phyloP scores from a whole-genome alignment of 2,329 filamentous ascomycete species.

The Aspergillus fumigatiaffinis region DNA sequence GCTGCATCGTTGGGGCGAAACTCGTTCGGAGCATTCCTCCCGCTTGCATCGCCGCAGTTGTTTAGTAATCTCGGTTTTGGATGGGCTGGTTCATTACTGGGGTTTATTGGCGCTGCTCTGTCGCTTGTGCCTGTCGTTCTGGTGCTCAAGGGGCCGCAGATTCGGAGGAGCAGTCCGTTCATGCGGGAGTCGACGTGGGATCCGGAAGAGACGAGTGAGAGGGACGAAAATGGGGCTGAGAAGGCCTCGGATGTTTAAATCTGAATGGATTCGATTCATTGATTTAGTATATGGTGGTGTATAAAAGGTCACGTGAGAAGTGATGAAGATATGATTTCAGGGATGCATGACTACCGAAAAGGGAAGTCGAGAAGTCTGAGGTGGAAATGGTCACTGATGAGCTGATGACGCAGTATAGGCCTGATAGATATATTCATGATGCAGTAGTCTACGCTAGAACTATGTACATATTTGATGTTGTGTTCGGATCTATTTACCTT shows the following conservation, averaged over 20 bases:
- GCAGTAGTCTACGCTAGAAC: not conserved
- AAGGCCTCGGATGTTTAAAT: not conserved
- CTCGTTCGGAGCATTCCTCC: conserved; percentile 44
- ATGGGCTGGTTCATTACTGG: conserved; percentile 43
- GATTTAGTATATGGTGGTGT: not conserved
- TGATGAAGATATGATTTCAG: not conserved
- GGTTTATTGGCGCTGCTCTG: conserved; percentile 39
- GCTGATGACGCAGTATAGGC: not conserved
- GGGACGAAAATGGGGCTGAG: not conserved
- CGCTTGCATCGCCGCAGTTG: conserved; percentile 40
- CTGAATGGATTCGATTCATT: not conserved
- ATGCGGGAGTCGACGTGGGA: conserved; percentile 27
- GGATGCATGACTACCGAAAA: not conserved
- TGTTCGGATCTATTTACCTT: too few relatives aligned
- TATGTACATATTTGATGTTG: not conserved
- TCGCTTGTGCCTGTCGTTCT: conserved; percentile 40
- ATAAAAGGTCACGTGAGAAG: too few relatives aligned
- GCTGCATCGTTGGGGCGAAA: conserved; percentile 46
- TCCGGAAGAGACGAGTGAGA: conserved; percentile 5
- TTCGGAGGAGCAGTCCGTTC: conserved; percentile 30
- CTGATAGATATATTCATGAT: not conserved
- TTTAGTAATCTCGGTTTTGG: conserved; percentile 40
- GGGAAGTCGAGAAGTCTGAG: too few relatives aligned
- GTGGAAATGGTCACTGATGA: too few relatives aligned
- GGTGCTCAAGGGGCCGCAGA: conserved; percentile 38